A percentile compares a stretch with the other conserved stretches of the same genome.
Conservation (phyloP, 2,329 filamentous ascomycete genomes). For the Epichloe aotearoae region DNA sequence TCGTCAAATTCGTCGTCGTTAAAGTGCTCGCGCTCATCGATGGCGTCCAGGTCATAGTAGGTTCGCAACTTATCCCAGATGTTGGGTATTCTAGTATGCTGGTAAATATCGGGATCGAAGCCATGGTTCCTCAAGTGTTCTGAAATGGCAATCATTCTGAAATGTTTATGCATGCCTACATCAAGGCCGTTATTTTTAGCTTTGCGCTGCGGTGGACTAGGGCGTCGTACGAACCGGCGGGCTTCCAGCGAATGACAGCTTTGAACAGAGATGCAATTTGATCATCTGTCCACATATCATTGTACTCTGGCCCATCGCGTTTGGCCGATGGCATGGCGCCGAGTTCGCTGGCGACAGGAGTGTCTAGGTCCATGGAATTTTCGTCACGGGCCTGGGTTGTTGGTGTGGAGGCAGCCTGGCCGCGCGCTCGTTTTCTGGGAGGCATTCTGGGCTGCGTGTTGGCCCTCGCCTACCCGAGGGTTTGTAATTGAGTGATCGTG, state of each 20-base stretch:
- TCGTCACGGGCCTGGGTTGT: slow-evolving; percentile 39
- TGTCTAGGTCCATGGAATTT: slow-evolving; percentile 48
- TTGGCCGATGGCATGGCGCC: slow-evolving; percentile 15
- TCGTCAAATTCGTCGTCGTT: slow-evolving; percentile 47
- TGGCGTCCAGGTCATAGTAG: slow-evolving; percentile 72
- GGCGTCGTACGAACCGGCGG: slow-evolving; percentile 52
- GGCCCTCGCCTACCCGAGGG: neutral
- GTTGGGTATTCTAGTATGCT: slow-evolving; percentile 76
- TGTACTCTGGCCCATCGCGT: slow-evolving; percentile 16
- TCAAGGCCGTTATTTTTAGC: neutral
- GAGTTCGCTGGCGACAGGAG: slow-evolving; percentile 40
- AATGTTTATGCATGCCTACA: slow-evolving; percentile 81
- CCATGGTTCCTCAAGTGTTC: slow-evolving; percentile 70
- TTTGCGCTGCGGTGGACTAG: neutral
- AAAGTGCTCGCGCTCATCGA: slow-evolving; percentile 70
- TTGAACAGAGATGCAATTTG: slow-evolving; percentile 90
- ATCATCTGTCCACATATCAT: slow-evolving; percentile 86
- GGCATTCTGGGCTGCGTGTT: slow-evolving; percentile 38
- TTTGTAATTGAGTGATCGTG: neutral
- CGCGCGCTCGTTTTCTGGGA: slow-evolving; percentile 54
- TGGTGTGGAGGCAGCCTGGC: slow-evolving; percentile 41
- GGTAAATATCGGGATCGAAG: slow-evolving; percentile 53
- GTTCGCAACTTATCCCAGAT: slow-evolving; percentile 82
- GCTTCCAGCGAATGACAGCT: slow-evolving; percentile 86
- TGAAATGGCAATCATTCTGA: slow-evolving; percentile 77